Evolutionary conservation across 1,284 basidiomycete species (phyloP).

Genomic region (Marasmius sp.): DNA sequence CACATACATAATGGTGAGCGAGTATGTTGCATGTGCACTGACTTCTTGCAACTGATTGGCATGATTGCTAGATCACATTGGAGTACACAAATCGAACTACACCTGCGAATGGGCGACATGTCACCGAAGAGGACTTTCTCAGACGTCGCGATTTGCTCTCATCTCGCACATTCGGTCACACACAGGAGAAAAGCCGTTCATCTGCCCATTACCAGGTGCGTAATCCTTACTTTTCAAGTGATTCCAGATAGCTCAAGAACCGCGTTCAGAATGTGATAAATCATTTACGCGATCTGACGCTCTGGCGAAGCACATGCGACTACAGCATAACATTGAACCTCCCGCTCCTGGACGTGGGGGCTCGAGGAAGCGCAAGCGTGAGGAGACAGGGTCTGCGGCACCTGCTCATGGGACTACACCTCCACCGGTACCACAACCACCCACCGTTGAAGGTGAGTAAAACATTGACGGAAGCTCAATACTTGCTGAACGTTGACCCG

Average conservation of each 20-base stretch:
- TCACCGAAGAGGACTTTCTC: slow-evolving; percentile 72
- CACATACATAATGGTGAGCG: slow-evolving; percentile 75
- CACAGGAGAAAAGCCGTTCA: slow-evolving; percentile 90
- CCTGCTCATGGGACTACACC: background rate
- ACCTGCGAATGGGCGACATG: slow-evolving; percentile 89
- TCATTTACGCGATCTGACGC: slow-evolving; percentile 92
- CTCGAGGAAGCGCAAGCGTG: slow-evolving; percentile 64
- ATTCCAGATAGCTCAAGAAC: slow-evolving; percentile 2
- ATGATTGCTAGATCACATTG: slow-evolving; percentile 66
- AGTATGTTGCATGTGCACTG: slow-evolving; percentile 7
- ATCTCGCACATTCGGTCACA: slow-evolving; percentile 88
- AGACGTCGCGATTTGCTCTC: slow-evolving; percentile 86
- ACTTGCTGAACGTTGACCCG: background rate
- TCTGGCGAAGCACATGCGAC: slow-evolving; percentile 86
- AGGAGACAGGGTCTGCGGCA: slow-evolving; percentile 23
- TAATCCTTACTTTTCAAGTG: slow-evolving; percentile 12
- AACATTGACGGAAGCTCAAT: background rate
- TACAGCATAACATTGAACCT: slow-evolving; percentile 79
- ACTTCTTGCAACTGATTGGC: slow-evolving; percentile 45
- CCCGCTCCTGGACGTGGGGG: slow-evolving; percentile 72
- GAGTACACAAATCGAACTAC: slow-evolving; percentile 84
- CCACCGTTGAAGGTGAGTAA: slow-evolving; percentile 5
- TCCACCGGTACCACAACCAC: slow-evolving; percentile 1
- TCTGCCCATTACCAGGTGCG: slow-evolving; percentile 76
- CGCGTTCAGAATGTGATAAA: slow-evolving; percentile 80